These are phyloP conservation scores for Ceratocystis lukuohia DNA, from an alignment of 2,329 filamentous ascomycete species.

Conservation along the genomic window DNA sequence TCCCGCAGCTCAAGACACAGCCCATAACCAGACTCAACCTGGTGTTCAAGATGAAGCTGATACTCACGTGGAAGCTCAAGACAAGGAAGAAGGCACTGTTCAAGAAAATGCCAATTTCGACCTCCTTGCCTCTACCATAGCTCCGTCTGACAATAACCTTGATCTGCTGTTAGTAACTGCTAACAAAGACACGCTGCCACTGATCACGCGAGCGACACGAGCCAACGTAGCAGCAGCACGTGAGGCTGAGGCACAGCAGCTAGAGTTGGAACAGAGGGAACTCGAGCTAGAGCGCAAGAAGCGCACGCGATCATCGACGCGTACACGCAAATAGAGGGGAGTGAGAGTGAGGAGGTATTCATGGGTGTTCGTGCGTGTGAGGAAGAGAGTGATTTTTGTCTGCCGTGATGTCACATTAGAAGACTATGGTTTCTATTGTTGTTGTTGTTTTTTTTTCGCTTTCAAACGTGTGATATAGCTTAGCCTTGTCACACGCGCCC, in stretches of 20 bases:
- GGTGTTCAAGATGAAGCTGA: background rate
- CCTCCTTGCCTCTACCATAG: no score
- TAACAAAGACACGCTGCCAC: background rate
- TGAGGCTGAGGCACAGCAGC: constrained; percentile 4
- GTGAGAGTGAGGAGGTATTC: background rate
- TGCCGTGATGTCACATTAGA: background rate
- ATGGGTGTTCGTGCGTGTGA: background rate
- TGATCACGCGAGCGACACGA: constrained; percentile 12
- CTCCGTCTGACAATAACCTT: no score
- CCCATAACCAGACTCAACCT: background rate
- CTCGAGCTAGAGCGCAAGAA: constrained; percentile 19
- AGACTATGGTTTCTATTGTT: background rate
- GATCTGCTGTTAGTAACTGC: no score
- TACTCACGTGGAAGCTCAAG: background rate
- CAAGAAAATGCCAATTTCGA: background rate
- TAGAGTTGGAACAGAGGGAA: no score
- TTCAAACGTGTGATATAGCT: background rate
- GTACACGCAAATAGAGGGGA: constrained; percentile 19
- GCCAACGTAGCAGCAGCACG: constrained; percentile 14
- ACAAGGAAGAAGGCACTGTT: background rate
- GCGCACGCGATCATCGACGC: constrained; percentile 21
- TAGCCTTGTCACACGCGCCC: background rate
- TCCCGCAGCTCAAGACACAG: constrained; percentile 21
- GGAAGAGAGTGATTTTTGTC: background rate
- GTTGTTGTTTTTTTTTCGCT: background rate